phyloP scores from a whole-genome alignment of 371 early-diverging fungal species.

The Haplosporangium sp. region DNA sequence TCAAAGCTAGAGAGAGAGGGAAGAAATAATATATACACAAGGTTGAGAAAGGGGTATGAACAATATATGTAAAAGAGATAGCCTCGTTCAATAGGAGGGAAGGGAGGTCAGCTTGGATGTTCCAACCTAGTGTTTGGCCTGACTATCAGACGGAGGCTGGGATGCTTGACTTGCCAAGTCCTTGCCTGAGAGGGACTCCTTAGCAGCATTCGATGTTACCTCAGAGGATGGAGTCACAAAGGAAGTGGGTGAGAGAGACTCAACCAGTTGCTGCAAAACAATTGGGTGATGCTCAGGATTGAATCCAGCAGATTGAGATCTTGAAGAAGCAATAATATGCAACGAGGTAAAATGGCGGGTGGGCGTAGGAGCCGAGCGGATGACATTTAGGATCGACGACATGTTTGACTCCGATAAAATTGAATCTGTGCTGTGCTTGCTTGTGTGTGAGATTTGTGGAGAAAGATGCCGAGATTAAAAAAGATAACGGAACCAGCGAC shows the following conservation, averaged over 20 bases:
- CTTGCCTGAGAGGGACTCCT: conserved; percentile 27
- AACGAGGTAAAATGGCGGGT: conserved; percentile 54
- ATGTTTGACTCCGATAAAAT: conserved; percentile 10
- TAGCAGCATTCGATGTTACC: neutral
- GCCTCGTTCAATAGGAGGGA: neutral
- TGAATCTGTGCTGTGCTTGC: neutral
- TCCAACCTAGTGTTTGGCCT: conserved; percentile 3
- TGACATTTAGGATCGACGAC: conserved; percentile 54
- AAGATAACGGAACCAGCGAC: conserved; percentile 30
- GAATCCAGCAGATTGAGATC: conserved; percentile 22
- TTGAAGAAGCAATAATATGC: conserved; percentile 22
- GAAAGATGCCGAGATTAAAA: conserved; percentile 4
- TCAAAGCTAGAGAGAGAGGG: neutral
- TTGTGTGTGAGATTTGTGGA: conserved; percentile 10
- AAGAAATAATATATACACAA: neutral
- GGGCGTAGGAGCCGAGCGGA: conserved; percentile 51
- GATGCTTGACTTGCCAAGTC: conserved; percentile 4
- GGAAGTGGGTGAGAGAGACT: conserved; percentile 39
- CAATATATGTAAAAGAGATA: neutral
- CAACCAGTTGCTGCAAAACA: conserved; percentile 49
- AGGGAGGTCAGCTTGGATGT: neutral
- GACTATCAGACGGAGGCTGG: conserved; percentile 1
- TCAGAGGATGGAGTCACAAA: conserved; percentile 17
- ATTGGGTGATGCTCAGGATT: conserved; percentile 55
- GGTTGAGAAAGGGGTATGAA: neutral